A percentile compares a stretch with the other conserved stretches of the same genome.
These are phyloP conservation scores for Davidsoniella australis DNA, from an alignment of 2,329 filamentous ascomycete genomes.

Conservation along the genomic window DNA sequence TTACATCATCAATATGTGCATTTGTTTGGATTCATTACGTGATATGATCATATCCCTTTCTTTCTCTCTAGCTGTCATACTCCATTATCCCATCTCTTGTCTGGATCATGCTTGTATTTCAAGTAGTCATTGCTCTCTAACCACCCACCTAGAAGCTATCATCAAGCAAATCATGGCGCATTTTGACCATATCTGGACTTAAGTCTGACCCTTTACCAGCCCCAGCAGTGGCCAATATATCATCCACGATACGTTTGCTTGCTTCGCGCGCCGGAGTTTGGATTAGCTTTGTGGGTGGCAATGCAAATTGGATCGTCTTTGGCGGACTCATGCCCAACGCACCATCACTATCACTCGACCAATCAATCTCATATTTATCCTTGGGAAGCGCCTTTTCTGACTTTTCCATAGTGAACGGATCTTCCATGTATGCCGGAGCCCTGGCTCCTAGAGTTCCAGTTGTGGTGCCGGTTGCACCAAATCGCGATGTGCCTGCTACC, in stretches of 20 bases:
- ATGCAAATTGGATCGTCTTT: conserved; percentile 77
- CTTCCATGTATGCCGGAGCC: conserved; percentile 14
- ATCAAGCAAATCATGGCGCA: conserved; percentile 39
- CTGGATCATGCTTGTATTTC: too few species aligned
- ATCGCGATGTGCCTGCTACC: neutral
- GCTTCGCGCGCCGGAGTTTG: conserved; percentile 74
- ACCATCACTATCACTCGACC: conserved; percentile 60
- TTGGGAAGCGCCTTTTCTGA: conserved; percentile 17
- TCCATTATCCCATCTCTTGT: too few species aligned
- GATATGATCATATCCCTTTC: too few species aligned
- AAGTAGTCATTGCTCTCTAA: neutral
- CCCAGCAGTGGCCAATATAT: conserved; percentile 61
- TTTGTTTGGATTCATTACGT: too few species aligned
- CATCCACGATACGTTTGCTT: conserved; percentile 64
- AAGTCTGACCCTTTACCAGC: conserved; percentile 39
- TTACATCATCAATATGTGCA: too few species aligned
- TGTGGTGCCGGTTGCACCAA: neutral
- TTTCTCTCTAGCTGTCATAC: too few species aligned
- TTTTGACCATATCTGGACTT: conserved; percentile 48
- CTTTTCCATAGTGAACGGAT: conserved; percentile 24
- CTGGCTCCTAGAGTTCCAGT: neutral
- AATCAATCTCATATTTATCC: conserved; percentile 39
- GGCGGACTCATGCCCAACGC: conserved; percentile 68
- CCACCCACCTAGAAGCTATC: conserved; percentile 38
- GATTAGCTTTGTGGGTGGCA: conserved; percentile 59